Evolutionary conservation across 129 eudicot species (phyloP), one percentile per base, ranked within the genome.

Genomic region (Artemisia argyi): DNA sequence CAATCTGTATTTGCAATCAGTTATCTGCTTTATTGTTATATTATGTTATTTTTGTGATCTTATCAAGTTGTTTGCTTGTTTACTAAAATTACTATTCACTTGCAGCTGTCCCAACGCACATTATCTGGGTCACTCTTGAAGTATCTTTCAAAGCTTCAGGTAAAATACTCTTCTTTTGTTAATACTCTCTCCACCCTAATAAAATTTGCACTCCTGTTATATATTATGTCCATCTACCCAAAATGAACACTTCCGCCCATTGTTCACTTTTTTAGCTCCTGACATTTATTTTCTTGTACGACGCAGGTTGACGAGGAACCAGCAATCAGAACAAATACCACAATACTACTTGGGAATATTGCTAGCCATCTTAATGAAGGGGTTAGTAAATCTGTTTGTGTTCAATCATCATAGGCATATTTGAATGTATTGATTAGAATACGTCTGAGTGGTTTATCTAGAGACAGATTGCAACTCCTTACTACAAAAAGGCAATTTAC

Each of bases 81-180:
- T 68, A 69, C n/a, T n/a, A n/a, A n/a, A n/a, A n/a, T n/a, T n/a
- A n/a, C 58, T 70, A 16, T 76, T 42, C 65, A 57, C 67, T 75
- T 81, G 79, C 91, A 94, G 98, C 84, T 94, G 68, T 94, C 98
- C 44, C 98, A 94, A 73, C 96, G 97, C 78, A 90, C 93, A 47
- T 73, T 94, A 74, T 84, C 98, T 18, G 97, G 93, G 66, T 90
- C 98, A 66, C 79, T 94, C 52, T 74, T 94, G 80, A 94, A 94
- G 84, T 94, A 85, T 76, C 97, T 94, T 69, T 93, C 98, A 62
- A 94, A 94, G 89, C 89, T 94, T 72, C 98, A 94, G 96, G 98
- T 92, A 67, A 72, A 9, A 56, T 28, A n/a, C 64, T 61, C 73
- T 39, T 71, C n/a, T 48, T 48, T 50, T 48, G 68, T 39, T 58